Evolutionary conservation across 176 grass and related monocot species (phyloP), one percentile per base, ranked within the genome.

Genomic region (Eleusine indica): DNA sequence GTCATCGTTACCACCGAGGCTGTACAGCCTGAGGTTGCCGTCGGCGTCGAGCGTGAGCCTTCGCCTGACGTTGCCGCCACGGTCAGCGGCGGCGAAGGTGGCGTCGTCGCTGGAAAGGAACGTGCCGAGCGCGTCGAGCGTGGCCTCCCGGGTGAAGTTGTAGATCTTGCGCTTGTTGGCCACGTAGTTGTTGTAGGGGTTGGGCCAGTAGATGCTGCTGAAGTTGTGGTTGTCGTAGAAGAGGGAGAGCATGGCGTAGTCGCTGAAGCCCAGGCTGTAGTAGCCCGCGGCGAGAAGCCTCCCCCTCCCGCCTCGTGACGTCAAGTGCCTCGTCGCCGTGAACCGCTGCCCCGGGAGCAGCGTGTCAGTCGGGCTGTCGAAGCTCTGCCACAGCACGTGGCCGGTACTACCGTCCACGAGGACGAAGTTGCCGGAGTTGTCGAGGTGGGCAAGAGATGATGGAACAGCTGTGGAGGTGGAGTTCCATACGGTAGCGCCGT

Each of bases 21-120:
- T 97, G 66, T 97, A 94, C 18, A 87, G 40, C 67, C 94, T 56
- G 66, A 96, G 91, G 68, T 96, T 91, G 4, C 91, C 91, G 73
- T 96, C 94, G 5, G 80, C 54, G 54, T 93, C 88, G 15, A 96
- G 86, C 9, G 88, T 96, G 5, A 96, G 85, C 15, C 94, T 70
- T 71, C 94, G 72, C 78, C 29, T 63, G 22, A 87, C 56, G 22
- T n/a, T 22, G 15, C 78, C 73, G 28, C 64, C 86, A 14, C 64
- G 70, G 82, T 93, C 91, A 0, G 91, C 77, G 25, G 94, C 84
- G 40, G 29, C 40, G 84, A 96, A 87, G 60, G 6, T 18, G 22
- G 89, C 70, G 11, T 68, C 68, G 68, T 96, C 94, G 82, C 88
- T 93, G 44, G 91, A 80, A 32, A 77, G 63, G 80, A 96, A 96